phyloP scores from a whole-genome alignment of 2,329 filamentous ascomycete genomes.

The Trichoderma cornu-damae region DNA sequence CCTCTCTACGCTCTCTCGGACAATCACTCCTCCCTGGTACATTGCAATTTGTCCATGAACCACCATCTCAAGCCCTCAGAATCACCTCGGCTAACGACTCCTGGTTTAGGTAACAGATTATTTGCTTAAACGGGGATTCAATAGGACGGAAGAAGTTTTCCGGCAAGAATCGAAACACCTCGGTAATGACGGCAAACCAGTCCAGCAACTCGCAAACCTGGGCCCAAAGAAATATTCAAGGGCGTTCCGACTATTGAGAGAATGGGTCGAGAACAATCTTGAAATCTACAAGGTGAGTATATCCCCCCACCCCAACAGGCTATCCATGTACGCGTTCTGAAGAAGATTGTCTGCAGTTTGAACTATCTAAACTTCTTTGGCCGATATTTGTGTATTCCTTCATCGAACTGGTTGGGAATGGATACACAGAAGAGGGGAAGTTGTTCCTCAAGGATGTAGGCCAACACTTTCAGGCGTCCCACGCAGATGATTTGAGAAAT shows the following conservation, averaged over 20 bases:
- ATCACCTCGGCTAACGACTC: constrained; percentile 19
- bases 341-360: constrained; percentile 53
- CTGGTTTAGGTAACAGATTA: constrained; percentile 73
- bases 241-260: constrained; percentile 66
- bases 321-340: neutral
- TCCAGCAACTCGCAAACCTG: constrained; percentile 61
- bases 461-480: constrained; percentile 65
- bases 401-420: constrained; percentile 69
- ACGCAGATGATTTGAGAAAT: constrained; percentile 71
- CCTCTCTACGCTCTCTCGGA: neutral
- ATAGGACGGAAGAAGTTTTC: constrained; percentile 84
- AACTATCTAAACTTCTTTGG: constrained; percentile 84
- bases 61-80: neutral
- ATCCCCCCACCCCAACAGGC: too few species aligned
- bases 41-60: neutral
- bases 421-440: constrained; percentile 66
- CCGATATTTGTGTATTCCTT: constrained; percentile 92
- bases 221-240: constrained; percentile 73
- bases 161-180: constrained; percentile 83
- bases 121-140: constrained; percentile 90
- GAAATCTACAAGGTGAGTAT: constrained; percentile 79
- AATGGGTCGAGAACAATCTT: constrained; percentile 86
- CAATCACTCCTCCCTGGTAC: neutral
- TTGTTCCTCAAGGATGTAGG: constrained; percentile 67
- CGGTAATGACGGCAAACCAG: constrained; percentile 72